Base-by-base conservation (phyloP, 2,329 filamentous ascomycete genomes). In the Paecilomyces dactylethromorphus region DNA sequence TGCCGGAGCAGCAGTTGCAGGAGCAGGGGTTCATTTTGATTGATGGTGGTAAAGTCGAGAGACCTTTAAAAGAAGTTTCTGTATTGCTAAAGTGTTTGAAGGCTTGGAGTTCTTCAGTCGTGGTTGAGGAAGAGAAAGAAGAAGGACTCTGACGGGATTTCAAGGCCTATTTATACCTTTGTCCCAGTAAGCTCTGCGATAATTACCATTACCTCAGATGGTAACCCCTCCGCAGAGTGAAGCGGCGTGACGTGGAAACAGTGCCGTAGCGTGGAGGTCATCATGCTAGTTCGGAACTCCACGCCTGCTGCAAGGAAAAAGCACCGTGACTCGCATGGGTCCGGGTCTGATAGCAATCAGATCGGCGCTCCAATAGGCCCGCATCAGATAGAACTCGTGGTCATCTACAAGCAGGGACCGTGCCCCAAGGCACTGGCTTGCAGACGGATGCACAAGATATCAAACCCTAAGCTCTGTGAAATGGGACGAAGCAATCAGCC, bases 1-100 rank as follows among this genome's bases (percentile, higher is more conserved):
- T 61, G 61, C 71, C 71, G 61, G 69, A 65, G 71, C 72, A 75
- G 71, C 70, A 71, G 71, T 68, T 72, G 72, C 74, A 76, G 55
- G 58, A 55, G 68, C 72, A 76, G 68, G 73, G 73, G 70, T 65
- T 65, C 73, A 75, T 76, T 61, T 62, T 71, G 68, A 64, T 64
- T 64, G 63, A 35, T 57, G 21, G 32, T 39, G 13, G 22, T 18
- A 45, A 45, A 50, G 39, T 35, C 32, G 33, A 45, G 39, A 56
- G 22, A 49, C 54, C 50, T 39, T 7, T 22, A 10, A n/a, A 13
- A 21, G 33, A 21, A 45, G 35, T 45, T 45, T 52, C 24, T 26
- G 26, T 15, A 22, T 24, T 22, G 50, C 26, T 52, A 13, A 21
- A 29, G 26, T 52, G 3, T 12, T 52, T 52, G 26, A 7, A 29